Evolutionary conservation across 345 rosid species (phyloP), one percentile per base, ranked within the genome.

Genomic region (Acer yangbiense): DNA sequence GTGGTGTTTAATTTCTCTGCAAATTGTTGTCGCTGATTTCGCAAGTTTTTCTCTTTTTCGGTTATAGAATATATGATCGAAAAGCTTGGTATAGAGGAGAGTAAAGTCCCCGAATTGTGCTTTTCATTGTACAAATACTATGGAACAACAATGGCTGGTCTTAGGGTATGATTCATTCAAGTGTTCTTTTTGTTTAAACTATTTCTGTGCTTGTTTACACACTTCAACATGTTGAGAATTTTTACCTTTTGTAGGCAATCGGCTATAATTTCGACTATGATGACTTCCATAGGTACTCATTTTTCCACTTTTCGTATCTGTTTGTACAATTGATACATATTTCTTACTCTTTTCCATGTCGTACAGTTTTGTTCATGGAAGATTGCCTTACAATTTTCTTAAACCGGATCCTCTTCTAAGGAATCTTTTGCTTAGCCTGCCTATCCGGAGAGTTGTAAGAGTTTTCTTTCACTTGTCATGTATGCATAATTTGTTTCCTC

Each of bases 61-160:
- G 20, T 41, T 25, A 60, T 71, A 95, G 99, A 93, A 63, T 95
- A 89, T 79, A 95, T 95, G 99, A 78, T 83, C 27, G 81, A 90
- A 77, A 85, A 79, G 72, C 92, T 95, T 78, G 91, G 94, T 43
- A 77, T 93, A 3, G 91, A 91, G 76, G 82, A 81, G 81, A 86
- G 81, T 75, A 86, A 76, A 79, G 90, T 95, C 60, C 86, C 87
- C 50, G 94, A 90, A 75, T 71, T 93, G 58, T 92, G 97, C 63
- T 74, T 78, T 71, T 85, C 92, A 0, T 85, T 93, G 77, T 95
- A 95, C 76, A 91, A 90, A 85, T 75, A 88, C 77, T 96, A 91
- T 83, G 99, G 99, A 23, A 96, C 99, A 21, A 92, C 98, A 73
- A 86, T 94, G 99, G 98, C 99, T 81, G 99, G 99, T 77, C 94